Evolutionary conservation across 768 basidiomycete genomes (phyloP).

Genomic region (Panellus pusillus): DNA sequence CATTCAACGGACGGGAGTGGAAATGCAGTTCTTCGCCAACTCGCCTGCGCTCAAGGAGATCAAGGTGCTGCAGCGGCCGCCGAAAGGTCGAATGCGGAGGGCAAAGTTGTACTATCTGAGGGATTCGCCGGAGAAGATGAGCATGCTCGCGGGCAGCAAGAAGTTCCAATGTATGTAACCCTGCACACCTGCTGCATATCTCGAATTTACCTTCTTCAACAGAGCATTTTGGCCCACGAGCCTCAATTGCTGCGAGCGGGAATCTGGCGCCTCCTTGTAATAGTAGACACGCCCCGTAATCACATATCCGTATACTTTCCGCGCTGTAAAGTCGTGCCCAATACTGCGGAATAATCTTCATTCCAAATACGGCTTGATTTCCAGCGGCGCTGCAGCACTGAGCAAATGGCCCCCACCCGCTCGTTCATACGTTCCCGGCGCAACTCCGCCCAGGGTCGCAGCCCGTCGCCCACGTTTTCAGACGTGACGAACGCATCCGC

Average conservation of each 20-base stretch:
- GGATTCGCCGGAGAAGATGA: constrained; percentile 85
- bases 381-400: background rate
- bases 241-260: too few relatives aligned
- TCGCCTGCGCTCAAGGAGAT: constrained; percentile 89
- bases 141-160: constrained; percentile 55
- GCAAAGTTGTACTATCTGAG: constrained; percentile 85
- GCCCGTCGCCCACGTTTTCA: constrained; percentile 81
- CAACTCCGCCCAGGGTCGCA: constrained; percentile 43
- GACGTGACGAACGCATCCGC: constrained; percentile 77
- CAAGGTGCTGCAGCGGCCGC: constrained; percentile 69
- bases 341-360: background rate
- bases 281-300: background rate
- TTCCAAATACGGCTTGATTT: constrained; percentile 1
- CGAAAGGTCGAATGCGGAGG: constrained; percentile 62
- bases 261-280: too few relatives aligned
- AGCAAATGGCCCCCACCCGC: constrained; percentile 13
- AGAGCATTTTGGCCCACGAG: too few relatives aligned
- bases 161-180: constrained; percentile 26
- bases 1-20: constrained; percentile 87
- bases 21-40: constrained; percentile 87
- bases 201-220: too few relatives aligned
- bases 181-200: background rate
- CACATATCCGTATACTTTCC: background rate
- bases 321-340: background rate
- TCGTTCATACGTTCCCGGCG: constrained; percentile 52